Evolutionary conservation across 768 basidiomycete species (phyloP).

Genomic region (Mrakia gelida): DNA sequence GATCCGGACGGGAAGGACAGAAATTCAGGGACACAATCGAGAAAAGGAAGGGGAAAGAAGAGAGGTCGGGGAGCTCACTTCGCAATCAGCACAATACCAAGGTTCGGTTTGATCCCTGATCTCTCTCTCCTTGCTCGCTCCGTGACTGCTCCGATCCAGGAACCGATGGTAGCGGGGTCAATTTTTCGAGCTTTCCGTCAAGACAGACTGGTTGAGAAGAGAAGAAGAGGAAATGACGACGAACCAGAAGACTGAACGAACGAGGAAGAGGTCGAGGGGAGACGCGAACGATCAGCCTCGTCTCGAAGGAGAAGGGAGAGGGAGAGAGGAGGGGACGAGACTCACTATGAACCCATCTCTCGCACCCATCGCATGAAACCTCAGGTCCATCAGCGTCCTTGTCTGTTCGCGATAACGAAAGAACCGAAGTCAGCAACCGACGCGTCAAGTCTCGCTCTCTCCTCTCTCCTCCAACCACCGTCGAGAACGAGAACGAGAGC

Average conservation of each 20-base stretch:
- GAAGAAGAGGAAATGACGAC: not conserved
- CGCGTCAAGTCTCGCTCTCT: not conserved
- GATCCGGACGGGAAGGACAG: no score
- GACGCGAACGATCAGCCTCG: not conserved
- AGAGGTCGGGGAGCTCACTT: not conserved
- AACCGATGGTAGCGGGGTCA: not conserved
- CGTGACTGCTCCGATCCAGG: not conserved
- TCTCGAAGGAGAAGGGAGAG: not conserved
- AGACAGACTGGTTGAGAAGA: not conserved
- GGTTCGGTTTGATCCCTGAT: not conserved
- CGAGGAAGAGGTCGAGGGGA: not conserved
- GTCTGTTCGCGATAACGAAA: not conserved
- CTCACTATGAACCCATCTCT: slow-evolving; percentile 12
- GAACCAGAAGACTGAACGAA: not conserved
- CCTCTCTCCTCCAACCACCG: not conserved
- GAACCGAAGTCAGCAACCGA: not conserved
- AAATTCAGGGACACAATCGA: not conserved
- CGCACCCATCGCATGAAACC: not conserved
- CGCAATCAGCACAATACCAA: slow-evolving; percentile 1
- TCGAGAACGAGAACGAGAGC: no score
- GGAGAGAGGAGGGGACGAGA: not conserved
- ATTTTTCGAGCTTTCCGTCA: not conserved
- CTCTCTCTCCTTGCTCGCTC: not conserved
- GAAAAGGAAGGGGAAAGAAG: not conserved
- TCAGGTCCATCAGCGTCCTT: not conserved